Percentiles rank a stretch among this genome's conserved stretches.
Conservation (phyloP, 106 monocot genomes). For the Iris macrosiphon region DNA sequence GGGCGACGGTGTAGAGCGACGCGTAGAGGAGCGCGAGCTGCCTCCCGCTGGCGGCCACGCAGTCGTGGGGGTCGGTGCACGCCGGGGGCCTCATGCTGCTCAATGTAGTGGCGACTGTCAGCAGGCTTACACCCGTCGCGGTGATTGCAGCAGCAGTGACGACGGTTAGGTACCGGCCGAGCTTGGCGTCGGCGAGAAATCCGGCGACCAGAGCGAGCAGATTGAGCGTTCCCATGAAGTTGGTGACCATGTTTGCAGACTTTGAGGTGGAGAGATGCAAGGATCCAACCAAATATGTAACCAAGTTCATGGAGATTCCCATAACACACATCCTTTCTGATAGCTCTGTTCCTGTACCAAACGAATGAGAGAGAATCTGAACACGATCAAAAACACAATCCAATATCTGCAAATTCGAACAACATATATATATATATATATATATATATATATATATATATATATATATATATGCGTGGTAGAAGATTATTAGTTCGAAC, state of each 20-base stretch:
- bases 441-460: no score
- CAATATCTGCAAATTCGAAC: no score
- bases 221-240: constrained; percentile 82
- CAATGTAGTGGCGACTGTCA: constrained; percentile 47
- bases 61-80: constrained; percentile 32
- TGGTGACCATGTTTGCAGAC: constrained; percentile 78
- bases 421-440: no score
- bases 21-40: constrained; percentile 59
- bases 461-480: no score
- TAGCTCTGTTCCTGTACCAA: constrained; percentile 59
- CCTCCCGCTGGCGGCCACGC: constrained; percentile 35
- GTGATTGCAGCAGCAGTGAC: constrained; percentile 45
- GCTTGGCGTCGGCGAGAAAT: constrained; percentile 77
- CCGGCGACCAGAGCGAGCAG: constrained; percentile 60
- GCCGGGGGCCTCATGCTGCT: constrained; percentile 48
- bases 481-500: no score
- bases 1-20: constrained; percentile 64
- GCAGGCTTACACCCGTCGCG: constrained; percentile 46
- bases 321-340: constrained; percentile 70
- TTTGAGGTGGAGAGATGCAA: constrained; percentile 54
- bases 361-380: no score
- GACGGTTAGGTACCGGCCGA: constrained; percentile 68
- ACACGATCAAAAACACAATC: no score
- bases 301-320: constrained; percentile 80
- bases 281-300: constrained; percentile 68